Evolutionary conservation across 257 asterid species (phyloP).

Genomic region (Nicotiana otophora): DNA sequence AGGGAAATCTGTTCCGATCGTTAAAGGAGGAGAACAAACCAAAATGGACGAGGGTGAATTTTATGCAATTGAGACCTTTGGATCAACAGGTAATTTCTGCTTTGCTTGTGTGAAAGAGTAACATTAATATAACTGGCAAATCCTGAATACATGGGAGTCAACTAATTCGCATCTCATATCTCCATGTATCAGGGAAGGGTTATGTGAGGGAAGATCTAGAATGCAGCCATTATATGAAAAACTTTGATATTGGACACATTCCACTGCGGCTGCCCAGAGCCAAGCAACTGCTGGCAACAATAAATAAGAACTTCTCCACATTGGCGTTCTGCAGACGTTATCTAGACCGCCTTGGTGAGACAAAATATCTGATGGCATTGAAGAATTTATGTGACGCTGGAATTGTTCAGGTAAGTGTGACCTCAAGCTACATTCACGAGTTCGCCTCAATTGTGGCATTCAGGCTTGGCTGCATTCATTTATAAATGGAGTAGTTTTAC

Average conservation of each 20-base stretch:
- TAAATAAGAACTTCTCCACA: constrained; percentile 83
- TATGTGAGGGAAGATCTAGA: constrained; percentile 93
- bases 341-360: constrained; percentile 89
- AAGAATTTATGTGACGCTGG: constrained; percentile 96
- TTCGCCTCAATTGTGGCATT: background rate
- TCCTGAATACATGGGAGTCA: background rate
- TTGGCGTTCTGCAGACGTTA: constrained; percentile 96
- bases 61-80: constrained; percentile 96
- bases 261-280: constrained; percentile 93
- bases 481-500: too few relatives aligned
- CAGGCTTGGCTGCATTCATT: background rate
- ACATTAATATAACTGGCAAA: background rate
- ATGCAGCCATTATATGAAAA: constrained; percentile 99
- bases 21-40: constrained; percentile 96
- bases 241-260: constrained; percentile 83
- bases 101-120: background rate
- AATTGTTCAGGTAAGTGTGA: constrained; percentile 62
- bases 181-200: constrained; percentile 65
- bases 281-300: constrained; percentile 81
- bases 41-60: constrained; percentile 99
- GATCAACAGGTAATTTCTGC: constrained; percentile 69
- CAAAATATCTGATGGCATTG: constrained; percentile 90
- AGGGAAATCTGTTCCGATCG: constrained; percentile 97
- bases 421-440: background rate
- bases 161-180: background rate